A percentile compares a stretch with the other conserved stretches of the same genome.
Conservation (phyloP, 495 filamentous ascomycete species). For the Hypoxylon trugodes region DNA sequence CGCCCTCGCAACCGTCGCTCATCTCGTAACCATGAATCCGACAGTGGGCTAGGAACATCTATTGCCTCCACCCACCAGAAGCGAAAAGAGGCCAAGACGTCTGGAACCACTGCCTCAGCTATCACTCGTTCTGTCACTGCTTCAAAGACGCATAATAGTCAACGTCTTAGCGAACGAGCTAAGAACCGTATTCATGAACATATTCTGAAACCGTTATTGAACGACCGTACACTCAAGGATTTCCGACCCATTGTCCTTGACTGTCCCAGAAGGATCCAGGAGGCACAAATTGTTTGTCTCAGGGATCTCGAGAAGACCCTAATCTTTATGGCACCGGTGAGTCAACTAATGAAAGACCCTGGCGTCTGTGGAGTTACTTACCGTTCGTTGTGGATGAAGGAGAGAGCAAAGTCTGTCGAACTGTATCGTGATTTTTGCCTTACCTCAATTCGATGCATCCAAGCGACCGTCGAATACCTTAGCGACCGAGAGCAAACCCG, state of each 20-base stretch:
- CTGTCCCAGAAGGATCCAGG: slow-evolving; percentile 76
- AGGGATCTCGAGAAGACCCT: slow-evolving; percentile 91
- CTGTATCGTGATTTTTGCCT: slow-evolving; percentile 87
- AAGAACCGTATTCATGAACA: slow-evolving; percentile 64
- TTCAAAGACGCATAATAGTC: slow-evolving; percentile 46
- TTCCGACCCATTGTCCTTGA: slow-evolving; percentile 81
- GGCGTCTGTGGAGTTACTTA: slow-evolving; percentile 71
- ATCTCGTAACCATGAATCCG: slow-evolving; percentile 65
- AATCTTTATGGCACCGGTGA: slow-evolving; percentile 86
- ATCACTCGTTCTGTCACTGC: slow-evolving; percentile 61
- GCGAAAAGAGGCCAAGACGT: slow-evolving; percentile 38
- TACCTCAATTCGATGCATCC: slow-evolving; percentile 83
- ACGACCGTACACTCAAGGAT: slow-evolving; percentile 66
- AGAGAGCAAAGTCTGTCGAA: slow-evolving; percentile 69
- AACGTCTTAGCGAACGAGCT: slow-evolving; percentile 58
- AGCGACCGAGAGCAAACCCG: slow-evolving; percentile 82
- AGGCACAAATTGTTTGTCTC: slow-evolving; percentile 83
- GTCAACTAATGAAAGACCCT: slow-evolving; percentile 62
- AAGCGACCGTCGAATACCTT: slow-evolving; percentile 80
- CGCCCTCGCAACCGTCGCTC: slow-evolving; percentile 60
- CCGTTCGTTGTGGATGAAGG: slow-evolving; percentile 71
- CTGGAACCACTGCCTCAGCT: slow-evolving; percentile 28
- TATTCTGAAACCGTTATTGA: slow-evolving; percentile 60
- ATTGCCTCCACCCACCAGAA: slow-evolving; percentile 55
- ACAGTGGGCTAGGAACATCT: slow-evolving; percentile 69